Evolutionary conservation across 768 basidiomycete species (phyloP).

Genomic region (Boletus barrowsii): DNA sequence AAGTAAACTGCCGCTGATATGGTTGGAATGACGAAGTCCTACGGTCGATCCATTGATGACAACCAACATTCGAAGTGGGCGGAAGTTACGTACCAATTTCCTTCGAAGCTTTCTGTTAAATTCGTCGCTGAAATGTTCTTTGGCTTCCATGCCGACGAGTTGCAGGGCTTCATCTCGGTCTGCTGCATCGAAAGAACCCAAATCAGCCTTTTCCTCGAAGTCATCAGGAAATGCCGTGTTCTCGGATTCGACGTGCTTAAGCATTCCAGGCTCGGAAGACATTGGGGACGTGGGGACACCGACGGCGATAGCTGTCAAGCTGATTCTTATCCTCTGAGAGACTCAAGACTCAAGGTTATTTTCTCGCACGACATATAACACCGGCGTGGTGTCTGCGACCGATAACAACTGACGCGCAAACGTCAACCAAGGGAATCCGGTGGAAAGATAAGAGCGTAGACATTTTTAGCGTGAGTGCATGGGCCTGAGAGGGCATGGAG

Average conservation of each 20-base stretch:
- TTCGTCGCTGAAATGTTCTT: conserved; percentile 55
- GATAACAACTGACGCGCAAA: conserved; percentile 7
- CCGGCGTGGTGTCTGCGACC: not conserved
- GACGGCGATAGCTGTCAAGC: not conserved
- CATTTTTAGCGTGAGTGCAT: conserved; percentile 9
- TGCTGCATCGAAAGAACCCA: conserved; percentile 33
- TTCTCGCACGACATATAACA: conserved; percentile 3
- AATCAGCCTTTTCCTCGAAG: conserved; percentile 34
- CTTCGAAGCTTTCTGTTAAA: conserved; percentile 54
- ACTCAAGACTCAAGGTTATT: not conserved
- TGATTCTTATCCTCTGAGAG: conserved; percentile 10
- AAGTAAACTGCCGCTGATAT: conserved; percentile 66
- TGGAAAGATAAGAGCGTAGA: conserved; percentile 16
- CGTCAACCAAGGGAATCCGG: not conserved
- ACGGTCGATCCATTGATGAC: not conserved
- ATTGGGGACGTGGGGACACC: conserved; percentile 7
- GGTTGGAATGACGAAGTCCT: conserved; percentile 54
- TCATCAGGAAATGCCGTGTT: conserved; percentile 6
- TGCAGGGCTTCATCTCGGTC: conserved; percentile 60
- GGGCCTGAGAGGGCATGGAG: not conserved
- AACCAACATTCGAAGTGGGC: not conserved
- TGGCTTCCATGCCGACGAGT: conserved; percentile 54
- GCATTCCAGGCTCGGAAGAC: conserved; percentile 14
- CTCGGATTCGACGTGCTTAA: conserved; percentile 14
- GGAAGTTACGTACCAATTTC: conserved; percentile 47